Evolutionary conservation across 192 early-diverging fungal species (phyloP).

Genomic region (Allomyces javanicus): DNA sequence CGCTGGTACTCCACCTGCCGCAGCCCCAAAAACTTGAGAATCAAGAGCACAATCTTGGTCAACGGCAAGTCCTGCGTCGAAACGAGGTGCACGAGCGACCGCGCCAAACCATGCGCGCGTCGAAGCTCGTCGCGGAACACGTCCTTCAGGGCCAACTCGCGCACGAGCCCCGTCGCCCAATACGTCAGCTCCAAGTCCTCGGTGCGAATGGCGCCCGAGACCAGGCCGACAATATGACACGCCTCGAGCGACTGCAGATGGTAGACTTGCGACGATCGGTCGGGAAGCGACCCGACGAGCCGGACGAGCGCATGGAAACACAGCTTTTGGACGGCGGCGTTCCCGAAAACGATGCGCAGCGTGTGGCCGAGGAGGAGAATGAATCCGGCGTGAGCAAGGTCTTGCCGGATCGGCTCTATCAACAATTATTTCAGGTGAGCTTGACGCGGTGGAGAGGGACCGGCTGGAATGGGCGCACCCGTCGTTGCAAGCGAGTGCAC

Average conservation of each 20-base stretch:
- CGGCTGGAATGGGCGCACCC: neutral
- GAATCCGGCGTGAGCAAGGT: neutral
- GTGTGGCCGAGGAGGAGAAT: neutral
- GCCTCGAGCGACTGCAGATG: neutral
- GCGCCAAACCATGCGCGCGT: neutral
- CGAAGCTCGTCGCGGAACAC: neutral
- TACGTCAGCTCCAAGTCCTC: neutral
- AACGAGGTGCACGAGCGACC: neutral
- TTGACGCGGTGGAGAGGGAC: neutral
- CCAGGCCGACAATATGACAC: neutral
- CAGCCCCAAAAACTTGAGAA: neutral
- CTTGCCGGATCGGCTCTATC: neutral
- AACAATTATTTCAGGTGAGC: neutral
- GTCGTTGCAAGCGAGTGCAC: neutral
- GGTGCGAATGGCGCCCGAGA: neutral
- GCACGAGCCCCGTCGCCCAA: neutral
- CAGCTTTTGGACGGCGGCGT: neutral
- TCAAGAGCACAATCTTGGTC: neutral
- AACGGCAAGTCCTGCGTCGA: neutral
- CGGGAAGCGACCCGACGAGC: neutral
- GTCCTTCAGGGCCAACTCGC: neutral
- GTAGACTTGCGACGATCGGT: neutral
- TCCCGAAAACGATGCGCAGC: neutral
- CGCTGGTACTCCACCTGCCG: neutral
- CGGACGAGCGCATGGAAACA: neutral